phyloP scores from a whole-genome alignment of 2,329 filamentous ascomycete species.

The Diaporthe velutina region DNA sequence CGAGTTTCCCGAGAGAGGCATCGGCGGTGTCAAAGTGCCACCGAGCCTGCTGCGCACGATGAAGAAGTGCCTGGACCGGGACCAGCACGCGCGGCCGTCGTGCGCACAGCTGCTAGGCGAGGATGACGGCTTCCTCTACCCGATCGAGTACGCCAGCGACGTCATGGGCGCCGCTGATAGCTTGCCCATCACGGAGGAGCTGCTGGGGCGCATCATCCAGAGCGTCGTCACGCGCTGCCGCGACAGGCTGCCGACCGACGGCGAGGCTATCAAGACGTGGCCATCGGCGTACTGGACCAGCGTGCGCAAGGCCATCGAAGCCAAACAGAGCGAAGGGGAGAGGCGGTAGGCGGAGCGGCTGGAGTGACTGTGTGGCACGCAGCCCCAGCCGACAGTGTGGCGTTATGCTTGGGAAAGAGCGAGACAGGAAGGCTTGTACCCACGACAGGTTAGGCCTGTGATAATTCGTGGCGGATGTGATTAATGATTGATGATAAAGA shows the following conservation, averaged over 20 bases:
- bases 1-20: conserved; percentile 76
- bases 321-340: conserved; percentile 43
- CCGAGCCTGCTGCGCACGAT: conserved; percentile 71
- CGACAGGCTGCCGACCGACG: conserved; percentile 70
- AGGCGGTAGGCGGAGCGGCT: conserved; percentile 6
- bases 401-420: not conserved
- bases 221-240: conserved; percentile 71
- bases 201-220: conserved; percentile 72
- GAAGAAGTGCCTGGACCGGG: conserved; percentile 72
- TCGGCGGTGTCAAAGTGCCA: conserved; percentile 75
- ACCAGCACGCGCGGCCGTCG: conserved; percentile 73
- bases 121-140: conserved; percentile 74
- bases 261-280: conserved; percentile 68
- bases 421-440: not conserved
- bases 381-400: not conserved
- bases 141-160: conserved; percentile 62
- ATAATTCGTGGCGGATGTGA: not conserved
- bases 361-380: not conserved
- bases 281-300: conserved; percentile 73
- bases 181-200: conserved; percentile 72
- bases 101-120: conserved; percentile 72
- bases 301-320: conserved; percentile 64
- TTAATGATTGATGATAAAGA: conserved; percentile 30
- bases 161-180: conserved; percentile 56
- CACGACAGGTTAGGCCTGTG: not conserved